Base-by-base conservation (phyloP, 1,284 basidiomycete genomes). In the Ceratobasidium sp. region DNA sequence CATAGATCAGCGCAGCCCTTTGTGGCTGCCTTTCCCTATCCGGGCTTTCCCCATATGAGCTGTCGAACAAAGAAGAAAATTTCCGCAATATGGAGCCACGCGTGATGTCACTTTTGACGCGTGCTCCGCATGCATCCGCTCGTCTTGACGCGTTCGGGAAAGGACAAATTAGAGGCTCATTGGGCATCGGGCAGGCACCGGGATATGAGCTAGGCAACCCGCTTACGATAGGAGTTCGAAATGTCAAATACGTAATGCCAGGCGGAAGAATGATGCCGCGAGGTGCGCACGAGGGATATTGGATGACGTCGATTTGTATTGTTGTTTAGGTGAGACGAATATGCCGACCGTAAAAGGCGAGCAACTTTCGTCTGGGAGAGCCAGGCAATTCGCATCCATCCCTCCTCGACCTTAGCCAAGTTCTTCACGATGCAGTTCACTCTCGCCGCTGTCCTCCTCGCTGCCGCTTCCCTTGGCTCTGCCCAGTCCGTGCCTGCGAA, bases 71-170 rank as follows among this genome's bases (percentile, higher is more conserved):
- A 67, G 55, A 55, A 49, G 38, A 30, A 43, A 23, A 41, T 67
- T 54, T 54, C 55, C 28, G 26, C 18, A 55, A 38, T 66, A 32
- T 11, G 30, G 35, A 47, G 46, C 52, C 32, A 38, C n/a, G 66
- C 50, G 52, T 57, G 66, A 69, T 57, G 66, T 69, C 66, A 69
- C 35, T n/a, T 38, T 52, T 69, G 64, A 69, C 64, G 50, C 30
- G 50, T 50, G 23, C 35, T 38, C 35, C 35, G 35, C 35, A 38
- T 38, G 35, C 35, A 38, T 38, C 35, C 47, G 63, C 50, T 32
- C 3, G 14, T n/a, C 5, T 55, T 21, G 28, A 23, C 52, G 52
- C 8, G 26, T 38, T 38, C 35, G 21, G 52, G 18, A 21, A 21
- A 28, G 23, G 28, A 28, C 28, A 28, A 16, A 49, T 18, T 49